Conservation (phyloP, 2,329 filamentous ascomycete species). For the Epicoccum sorghinum region DNA sequence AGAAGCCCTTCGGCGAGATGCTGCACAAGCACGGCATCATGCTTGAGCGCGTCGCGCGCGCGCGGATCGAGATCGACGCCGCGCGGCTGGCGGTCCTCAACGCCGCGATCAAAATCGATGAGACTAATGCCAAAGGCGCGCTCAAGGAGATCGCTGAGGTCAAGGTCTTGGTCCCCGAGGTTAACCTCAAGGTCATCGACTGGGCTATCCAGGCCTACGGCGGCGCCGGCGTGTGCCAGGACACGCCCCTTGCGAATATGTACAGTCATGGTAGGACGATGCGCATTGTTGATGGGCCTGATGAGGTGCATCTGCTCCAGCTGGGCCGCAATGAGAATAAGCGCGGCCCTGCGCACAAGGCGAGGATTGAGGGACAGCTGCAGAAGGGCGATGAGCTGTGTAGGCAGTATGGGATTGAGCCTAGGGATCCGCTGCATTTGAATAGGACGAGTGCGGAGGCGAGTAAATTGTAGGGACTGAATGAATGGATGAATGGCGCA, state of each 20-base stretch:
- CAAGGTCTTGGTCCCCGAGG: constrained; percentile 87
- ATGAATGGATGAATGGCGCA: no score
- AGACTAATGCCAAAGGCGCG: constrained; percentile 83
- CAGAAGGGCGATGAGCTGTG: constrained; percentile 70
- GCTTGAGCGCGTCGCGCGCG: constrained; percentile 91
- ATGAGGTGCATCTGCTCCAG: constrained; percentile 85
- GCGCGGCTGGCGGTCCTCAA: constrained; percentile 90
- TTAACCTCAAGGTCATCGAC: constrained; percentile 86
- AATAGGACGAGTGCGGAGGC: constrained; percentile 49
- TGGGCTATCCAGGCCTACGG: constrained; percentile 93
- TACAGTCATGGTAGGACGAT: constrained; percentile 83
- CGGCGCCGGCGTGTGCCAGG: constrained; percentile 88
- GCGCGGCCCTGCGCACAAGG: constrained; percentile 65
- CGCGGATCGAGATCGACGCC: constrained; percentile 91
- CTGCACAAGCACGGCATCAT: constrained; percentile 91
- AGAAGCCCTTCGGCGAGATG: constrained; percentile 89
- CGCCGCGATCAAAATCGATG: constrained; percentile 93
- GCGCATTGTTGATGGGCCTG: constrained; percentile 88
- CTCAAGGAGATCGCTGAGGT: constrained; percentile 94
- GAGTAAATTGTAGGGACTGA: constrained; percentile 46
- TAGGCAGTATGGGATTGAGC: constrained; percentile 60
- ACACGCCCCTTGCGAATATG: constrained; percentile 81
- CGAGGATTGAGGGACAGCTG: constrained; percentile 68
- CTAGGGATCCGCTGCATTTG: constrained; percentile 50
- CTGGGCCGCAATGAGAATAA: constrained; percentile 82